These are phyloP conservation scores for Lepidium didymum DNA, from an alignment of 345 rosid species.

Conservation along the genomic window DNA sequence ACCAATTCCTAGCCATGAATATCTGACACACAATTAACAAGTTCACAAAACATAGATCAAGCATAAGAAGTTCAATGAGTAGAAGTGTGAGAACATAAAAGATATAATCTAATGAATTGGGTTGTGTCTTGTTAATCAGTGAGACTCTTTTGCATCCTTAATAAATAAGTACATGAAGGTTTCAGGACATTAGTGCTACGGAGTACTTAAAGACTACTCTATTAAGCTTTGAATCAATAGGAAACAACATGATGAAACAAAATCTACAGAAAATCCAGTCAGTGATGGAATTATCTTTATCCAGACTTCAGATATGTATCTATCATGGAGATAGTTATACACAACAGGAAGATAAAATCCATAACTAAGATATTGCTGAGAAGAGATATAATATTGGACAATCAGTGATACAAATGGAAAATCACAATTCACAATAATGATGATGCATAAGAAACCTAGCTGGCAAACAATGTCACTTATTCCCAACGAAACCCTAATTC, in stretches of 20 bases:
- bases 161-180: neutral
- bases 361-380: no score
- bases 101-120: neutral
- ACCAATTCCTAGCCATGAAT: neutral
- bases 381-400: no score
- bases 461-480: neutral
- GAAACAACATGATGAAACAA: neutral
- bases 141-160: neutral
- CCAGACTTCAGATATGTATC: constrained; percentile 2
- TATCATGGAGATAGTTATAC: neutral
- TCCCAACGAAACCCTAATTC: constrained; percentile 13
- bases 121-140: neutral
- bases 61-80: neutral
- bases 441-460: neutral
- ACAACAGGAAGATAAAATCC: neutral
- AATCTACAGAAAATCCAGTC: neutral
- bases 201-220: neutral
- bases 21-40: neutral
- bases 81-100: neutral
- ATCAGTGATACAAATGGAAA: no score
- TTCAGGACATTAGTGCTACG: neutral
- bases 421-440: neutral
- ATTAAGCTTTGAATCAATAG: neutral
- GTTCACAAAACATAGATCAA: neutral
- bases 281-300: neutral